Evolutionary conservation across 192 early-diverging fungal genomes (phyloP), one percentile per base, ranked within the genome.

Genomic region (Coemansia sp.): DNA sequence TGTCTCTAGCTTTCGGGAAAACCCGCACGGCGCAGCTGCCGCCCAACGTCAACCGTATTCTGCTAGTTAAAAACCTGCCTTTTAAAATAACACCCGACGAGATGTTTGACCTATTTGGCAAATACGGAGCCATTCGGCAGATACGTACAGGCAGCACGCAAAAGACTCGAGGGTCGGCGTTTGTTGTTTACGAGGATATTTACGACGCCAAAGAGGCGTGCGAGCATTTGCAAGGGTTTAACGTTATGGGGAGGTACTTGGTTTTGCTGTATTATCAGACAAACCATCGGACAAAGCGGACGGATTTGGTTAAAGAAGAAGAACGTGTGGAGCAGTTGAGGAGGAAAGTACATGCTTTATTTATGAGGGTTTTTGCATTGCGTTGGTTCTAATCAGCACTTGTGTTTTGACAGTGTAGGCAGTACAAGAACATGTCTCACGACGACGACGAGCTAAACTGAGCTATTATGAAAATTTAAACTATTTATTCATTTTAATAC

Each of bases 41-140:
- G 47, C 90, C 94, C 48, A 95, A 93, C 77, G 96, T 98, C 24
- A 98, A 98, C 76, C 86, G 96, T 51, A 90, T 92, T 5, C 85
- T 98, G 15, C 90, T 96, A 60, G 92, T 98, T 8, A 88, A 93
- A 45, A 97, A 98, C 76, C 83, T 98, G 32, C 94, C 97, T 11
- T 98, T 93, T 84, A 96, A 96, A 80, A 95, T 97, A 67, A 93
- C 97, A 8, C 66, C 90, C 0, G 97, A 97, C 65, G 97, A 98
- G 67, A 88, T 98, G 88, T 98, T 93, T 69, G 97, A 98, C 69
- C 84, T 98, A 49, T 98, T 98, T 88, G 95, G 95, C 55, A 94
- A 90, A 78, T 98, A 97, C 76, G 94, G 94, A 15, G 88, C 93
- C 1, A 93, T 96, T 59, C 84, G 97, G 53, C 97, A 98, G 84